These are phyloP conservation scores for Lecanicillium sp. DNA, from an alignment of 2,329 filamentous ascomycete genomes.

Conservation along the genomic window DNA sequence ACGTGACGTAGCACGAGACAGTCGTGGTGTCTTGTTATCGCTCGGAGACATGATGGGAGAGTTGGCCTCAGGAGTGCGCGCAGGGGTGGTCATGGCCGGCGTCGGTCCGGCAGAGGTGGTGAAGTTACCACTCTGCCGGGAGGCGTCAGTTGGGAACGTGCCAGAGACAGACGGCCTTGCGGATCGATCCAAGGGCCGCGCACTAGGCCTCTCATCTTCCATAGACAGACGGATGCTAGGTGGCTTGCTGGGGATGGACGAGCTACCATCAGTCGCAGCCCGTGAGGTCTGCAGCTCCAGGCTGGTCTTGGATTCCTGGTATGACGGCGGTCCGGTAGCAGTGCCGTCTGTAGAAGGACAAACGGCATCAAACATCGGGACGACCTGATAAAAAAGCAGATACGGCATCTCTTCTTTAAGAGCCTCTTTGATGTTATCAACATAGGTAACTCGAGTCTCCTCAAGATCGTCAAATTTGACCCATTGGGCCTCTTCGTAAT, in stretches of 20 bases:
- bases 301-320: conserved; percentile 45
- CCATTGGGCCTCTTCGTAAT: conserved; percentile 73
- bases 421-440: conserved; percentile 71
- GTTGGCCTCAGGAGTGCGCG: conserved; percentile 29
- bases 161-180: conserved; percentile 32
- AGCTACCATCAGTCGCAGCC: conserved; percentile 1
- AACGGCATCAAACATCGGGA: conserved; percentile 71
- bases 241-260: conserved; percentile 28
- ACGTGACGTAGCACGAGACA: conserved; percentile 52
- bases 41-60: conserved; percentile 40
- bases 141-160: conserved; percentile 30
- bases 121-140: conserved; percentile 46
- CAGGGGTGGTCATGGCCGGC: conserved; percentile 31
- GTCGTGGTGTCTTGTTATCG: conserved; percentile 46
- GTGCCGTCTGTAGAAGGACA: conserved; percentile 41
- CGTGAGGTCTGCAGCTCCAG: conserved; percentile 27
- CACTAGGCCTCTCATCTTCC: conserved; percentile 44
- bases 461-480: conserved; percentile 86
- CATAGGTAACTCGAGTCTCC: conserved; percentile 62
- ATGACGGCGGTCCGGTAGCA: conserved; percentile 51
- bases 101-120: conserved; percentile 39
- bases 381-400: conserved; percentile 89
- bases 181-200: conserved; percentile 42
- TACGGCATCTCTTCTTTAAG: conserved; percentile 88
- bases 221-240: conserved; percentile 50